Percentiles rank a stretch among this genome's conserved stretches.
phyloP scores from a whole-genome alignment of 23 red algal species.

The Cyanidiococcus yangmingshanensis region DNA sequence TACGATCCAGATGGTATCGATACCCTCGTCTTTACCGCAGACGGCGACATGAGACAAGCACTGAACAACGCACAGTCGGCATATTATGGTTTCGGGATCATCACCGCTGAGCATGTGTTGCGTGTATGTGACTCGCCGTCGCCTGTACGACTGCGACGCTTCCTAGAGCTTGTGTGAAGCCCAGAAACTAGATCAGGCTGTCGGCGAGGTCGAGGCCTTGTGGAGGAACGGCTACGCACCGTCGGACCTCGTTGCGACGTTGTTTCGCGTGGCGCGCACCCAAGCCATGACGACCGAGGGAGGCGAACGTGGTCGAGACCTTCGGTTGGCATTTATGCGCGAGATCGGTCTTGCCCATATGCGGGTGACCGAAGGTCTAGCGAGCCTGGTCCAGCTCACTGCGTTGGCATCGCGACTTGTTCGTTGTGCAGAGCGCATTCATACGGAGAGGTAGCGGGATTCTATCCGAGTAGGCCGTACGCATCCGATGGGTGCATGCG shows the following conservation, averaged over 20 bases:
- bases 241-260: constrained; percentile 71
- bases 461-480: too few relatives aligned
- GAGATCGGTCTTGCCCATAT: constrained; percentile 79
- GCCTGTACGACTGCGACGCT: constrained; percentile 42
- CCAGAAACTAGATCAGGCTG: constrained; percentile 54
- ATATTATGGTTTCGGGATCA: constrained; percentile 70
- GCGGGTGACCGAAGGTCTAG: constrained; percentile 59
- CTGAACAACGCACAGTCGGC: constrained; percentile 87
- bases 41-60: constrained; percentile 92
- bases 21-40: constrained; percentile 85
- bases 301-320: constrained; percentile 9
- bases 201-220: constrained; percentile 49
- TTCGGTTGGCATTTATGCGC: constrained; percentile 51
- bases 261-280: constrained; percentile 69
- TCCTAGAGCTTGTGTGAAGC: constrained; percentile 45
- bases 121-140: constrained; percentile 89
- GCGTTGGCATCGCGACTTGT: constrained; percentile 45
- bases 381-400: constrained; percentile 59
- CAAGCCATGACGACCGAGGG: constrained; percentile 45
- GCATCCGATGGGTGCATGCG: too few relatives aligned
- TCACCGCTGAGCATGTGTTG: constrained; percentile 71
- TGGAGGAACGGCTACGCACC: constrained; percentile 61
- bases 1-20: constrained; percentile 60
- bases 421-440: neutral
- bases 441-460: too few relatives aligned